A percentile compares a stretch with the other conserved stretches of the same genome.
Conservation (phyloP, 345 rosid genomes). For the Anastatica hierochuntica region DNA sequence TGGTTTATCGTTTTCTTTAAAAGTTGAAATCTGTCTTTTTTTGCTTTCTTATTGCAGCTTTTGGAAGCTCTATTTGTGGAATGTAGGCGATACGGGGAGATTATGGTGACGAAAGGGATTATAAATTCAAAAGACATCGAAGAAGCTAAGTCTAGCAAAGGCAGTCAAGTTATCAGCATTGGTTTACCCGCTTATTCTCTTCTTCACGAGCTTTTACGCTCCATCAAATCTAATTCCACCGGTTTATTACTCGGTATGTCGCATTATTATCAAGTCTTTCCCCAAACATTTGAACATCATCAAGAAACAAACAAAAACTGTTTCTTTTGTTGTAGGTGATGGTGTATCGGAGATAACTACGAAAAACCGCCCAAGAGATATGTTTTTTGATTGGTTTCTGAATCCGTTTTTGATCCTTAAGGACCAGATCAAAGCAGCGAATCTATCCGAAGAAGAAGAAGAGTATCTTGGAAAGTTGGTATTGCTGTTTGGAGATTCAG, state of each 20-base stretch:
- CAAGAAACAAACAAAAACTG: neutral
- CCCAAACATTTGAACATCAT: neutral
- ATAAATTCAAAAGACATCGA: conserved; percentile 70
- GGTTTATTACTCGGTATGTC: conserved; percentile 68
- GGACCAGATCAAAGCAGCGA: conserved; percentile 78
- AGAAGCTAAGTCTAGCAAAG: conserved; percentile 55
- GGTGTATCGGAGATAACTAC: conserved; percentile 49
- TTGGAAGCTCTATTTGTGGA: conserved; percentile 52
- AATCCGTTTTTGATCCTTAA: conserved; percentile 75
- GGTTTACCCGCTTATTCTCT: conserved; percentile 88
- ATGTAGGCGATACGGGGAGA: conserved; percentile 51
- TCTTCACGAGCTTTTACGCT: conserved; percentile 53
- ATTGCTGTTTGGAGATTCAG: conserved; percentile 51
- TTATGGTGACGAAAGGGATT: conserved; percentile 55
- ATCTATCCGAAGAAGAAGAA: conserved; percentile 62
- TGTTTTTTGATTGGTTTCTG: conserved; percentile 85
- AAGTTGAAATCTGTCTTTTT: neutral
- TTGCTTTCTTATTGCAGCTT: conserved; percentile 33
- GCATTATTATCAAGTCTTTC: neutral
- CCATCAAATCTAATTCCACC: conserved; percentile 44
- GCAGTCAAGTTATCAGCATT: conserved; percentile 57
- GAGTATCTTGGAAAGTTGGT: conserved; percentile 67
- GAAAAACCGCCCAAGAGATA: conserved; percentile 71
- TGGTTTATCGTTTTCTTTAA: neutral
- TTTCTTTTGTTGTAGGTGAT: conserved; percentile 40